Percentiles rank a stretch among this genome's conserved stretches.
Evolutionary conservation across 2,329 filamentous ascomycete species (phyloP).

Genomic region (Fusarium fujikuroi): DNA sequence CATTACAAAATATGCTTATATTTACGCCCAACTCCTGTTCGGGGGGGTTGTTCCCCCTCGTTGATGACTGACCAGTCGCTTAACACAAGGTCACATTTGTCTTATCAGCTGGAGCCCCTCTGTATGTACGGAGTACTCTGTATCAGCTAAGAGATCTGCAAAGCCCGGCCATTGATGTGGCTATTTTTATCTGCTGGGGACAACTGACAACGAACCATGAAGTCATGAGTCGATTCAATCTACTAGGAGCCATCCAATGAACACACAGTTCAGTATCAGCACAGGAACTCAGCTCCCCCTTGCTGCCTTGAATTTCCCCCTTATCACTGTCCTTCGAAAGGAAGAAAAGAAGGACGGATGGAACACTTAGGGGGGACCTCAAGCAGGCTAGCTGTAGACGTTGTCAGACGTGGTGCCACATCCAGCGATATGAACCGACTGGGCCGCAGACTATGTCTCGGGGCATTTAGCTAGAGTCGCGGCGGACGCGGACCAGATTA

Average conservation of each 20-base stretch:
- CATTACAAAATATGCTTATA: conserved; percentile 11
- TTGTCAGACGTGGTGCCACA: conserved; percentile 24
- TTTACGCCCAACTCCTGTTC: conserved; percentile 5
- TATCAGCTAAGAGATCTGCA: neutral
- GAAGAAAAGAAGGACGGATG: conserved; percentile 24
- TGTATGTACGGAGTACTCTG: neutral
- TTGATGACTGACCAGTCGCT: neutral
- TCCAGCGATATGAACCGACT: conserved; percentile 15
- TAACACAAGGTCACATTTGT: neutral
- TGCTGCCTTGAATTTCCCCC: neutral
- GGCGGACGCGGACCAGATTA: conserved; percentile 11
- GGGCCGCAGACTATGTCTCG: conserved; percentile 19
- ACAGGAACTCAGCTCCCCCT: conserved; percentile 7
- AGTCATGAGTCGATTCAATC: conserved; percentile 10
- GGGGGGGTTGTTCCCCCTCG: neutral
- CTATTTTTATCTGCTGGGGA: conserved; percentile 2
- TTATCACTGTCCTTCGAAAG: conserved; percentile 5
- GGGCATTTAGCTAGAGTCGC: conserved; percentile 21
- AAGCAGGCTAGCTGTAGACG: neutral
- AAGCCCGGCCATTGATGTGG: neutral
- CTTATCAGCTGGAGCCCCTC: conserved; percentile 9
- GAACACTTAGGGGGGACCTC: neutral
- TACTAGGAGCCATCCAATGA: conserved; percentile 4
- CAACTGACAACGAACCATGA: conserved; percentile 3
- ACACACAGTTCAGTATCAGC: neutral